Evolutionary conservation across 2,329 filamentous ascomycete genomes (phyloP), one percentile per base, ranked within the genome.

Genomic region (Cladosporium halotolerans): DNA sequence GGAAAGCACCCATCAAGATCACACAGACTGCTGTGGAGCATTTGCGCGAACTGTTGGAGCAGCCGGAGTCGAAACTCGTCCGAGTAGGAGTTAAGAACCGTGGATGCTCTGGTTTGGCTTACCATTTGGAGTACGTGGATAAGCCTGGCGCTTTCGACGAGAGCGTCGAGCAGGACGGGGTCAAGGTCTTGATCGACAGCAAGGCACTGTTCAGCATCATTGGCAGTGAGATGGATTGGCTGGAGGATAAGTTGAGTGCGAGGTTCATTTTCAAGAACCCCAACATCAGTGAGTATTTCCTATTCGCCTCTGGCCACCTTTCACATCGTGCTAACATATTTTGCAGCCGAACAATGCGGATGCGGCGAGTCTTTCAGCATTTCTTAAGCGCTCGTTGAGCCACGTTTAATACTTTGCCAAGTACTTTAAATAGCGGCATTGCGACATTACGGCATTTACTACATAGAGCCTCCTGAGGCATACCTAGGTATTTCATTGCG

Each of bases 201-300:
- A 97, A 96, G 76, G 93, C 93, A 40, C 75, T 99, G 46, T 91
- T 99, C 69, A 97, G 92, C 71, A 97, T 99, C 51, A 96, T 99
- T 63, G 93, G 93, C 4, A 96, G 88, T 67, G 92, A 97, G 74
- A 99, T 99, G 93, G 93, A 99, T 68, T 99, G 92, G 91, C 79
- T 92, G 9, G 91, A 97, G 73, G 93, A 97, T 64, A 96, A 95
- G 75, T 74, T 99, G 59, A 95, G 86, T 69, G 82, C 91, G 71
- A 80, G 88, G 60, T 99, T 99, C 71, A 84, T 96, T 47, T 99
- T 99, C 74, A 85, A 83, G 68, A 99, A 99, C 70, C 93, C 93
- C 2, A 99, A 99, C 67, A 97, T 97, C 68, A 99, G 91, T 96
- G 76, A 82, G 91, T 84, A 23, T 11, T 45, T 11, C n/a, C 4